Conservation (phyloP, 306 rosid genomes). For the Sphenostylis stenocarpa region DNA sequence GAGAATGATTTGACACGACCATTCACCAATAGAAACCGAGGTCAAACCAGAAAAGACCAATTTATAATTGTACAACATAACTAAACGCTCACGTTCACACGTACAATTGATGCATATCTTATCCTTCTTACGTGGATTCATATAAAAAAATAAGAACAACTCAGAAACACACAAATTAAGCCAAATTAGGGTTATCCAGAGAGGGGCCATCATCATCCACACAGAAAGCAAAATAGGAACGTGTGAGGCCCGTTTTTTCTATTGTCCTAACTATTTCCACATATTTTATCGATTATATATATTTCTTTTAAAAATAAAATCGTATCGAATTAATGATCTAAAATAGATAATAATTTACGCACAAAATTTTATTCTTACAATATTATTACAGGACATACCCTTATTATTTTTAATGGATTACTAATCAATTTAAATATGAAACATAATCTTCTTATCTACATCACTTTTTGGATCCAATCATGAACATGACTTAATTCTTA, state of each 20-base stretch:
- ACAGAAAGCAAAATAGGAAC: not conserved
- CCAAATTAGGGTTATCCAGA: not conserved
- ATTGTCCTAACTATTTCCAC: too few relatives aligned
- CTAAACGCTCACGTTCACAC: not conserved
- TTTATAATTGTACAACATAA: not conserved
- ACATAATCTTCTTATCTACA: not conserved
- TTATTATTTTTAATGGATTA: too few relatives aligned
- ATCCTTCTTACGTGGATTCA: slow-evolving; percentile 14
- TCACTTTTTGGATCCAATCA: not conserved
- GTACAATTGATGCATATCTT: not conserved
- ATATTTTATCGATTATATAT: too few relatives aligned
- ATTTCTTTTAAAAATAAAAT: too few relatives aligned
- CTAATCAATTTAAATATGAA: not conserved
- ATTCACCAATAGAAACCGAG: not conserved
- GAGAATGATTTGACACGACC: slow-evolving; percentile 5
- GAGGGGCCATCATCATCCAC: slow-evolving; percentile 25
- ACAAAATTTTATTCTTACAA: too few relatives aligned
- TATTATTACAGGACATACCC: too few relatives aligned
- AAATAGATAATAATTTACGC: too few relatives aligned
- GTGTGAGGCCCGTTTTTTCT: too few relatives aligned
- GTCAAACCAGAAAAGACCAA: not conserved
- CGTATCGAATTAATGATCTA: too few relatives aligned
- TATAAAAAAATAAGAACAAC: not conserved
- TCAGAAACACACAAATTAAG: not conserved
- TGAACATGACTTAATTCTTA: not conserved